These are phyloP conservation scores for Suhomyces xylopsoci DNA, from an alignment of 805 yeast genomes.

Conservation along the genomic window DNA sequence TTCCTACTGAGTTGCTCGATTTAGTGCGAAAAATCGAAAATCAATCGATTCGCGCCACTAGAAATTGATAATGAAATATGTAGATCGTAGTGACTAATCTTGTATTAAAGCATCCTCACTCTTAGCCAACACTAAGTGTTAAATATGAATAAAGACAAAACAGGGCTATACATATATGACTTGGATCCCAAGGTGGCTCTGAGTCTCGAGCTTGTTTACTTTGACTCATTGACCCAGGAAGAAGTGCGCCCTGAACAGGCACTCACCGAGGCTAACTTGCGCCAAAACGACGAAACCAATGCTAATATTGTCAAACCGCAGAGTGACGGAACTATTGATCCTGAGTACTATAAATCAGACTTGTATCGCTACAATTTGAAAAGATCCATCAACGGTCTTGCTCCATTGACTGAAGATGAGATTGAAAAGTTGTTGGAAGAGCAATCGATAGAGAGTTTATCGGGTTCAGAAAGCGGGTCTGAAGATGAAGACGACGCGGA, in stretches of 20 bases:
- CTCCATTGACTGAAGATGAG: slow-evolving; percentile 51
- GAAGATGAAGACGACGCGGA: slow-evolving; percentile 26
- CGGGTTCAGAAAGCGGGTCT: slow-evolving; percentile 47
- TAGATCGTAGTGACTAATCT: neutral
- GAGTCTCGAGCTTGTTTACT: slow-evolving; percentile 51
- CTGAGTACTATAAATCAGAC: slow-evolving; percentile 50
- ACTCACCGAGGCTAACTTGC: neutral
- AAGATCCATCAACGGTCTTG: slow-evolving; percentile 44
- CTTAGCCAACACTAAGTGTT: too few species aligned
- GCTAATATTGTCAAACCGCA: neutral
- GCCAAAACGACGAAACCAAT: neutral
- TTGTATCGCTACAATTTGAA: slow-evolving; percentile 58
- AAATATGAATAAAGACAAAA: slow-evolving; percentile 2
- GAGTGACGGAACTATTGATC: slow-evolving; percentile 3
- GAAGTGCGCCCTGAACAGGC: neutral
- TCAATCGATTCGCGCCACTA: neutral
- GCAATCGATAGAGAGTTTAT: slow-evolving; percentile 52
- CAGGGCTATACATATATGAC: slow-evolving; percentile 50
- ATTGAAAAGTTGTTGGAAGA: slow-evolving; percentile 55
- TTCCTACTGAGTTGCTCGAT: too few species aligned
- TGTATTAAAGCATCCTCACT: neutral
- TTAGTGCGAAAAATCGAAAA: neutral
- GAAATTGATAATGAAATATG: neutral
- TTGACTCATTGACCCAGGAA: slow-evolving; percentile 45
- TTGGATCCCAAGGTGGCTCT: slow-evolving; percentile 37